Base-by-base conservation (phyloP, 2,329 filamentous ascomycete genomes). In the Scolecobasidium constrictum region DNA sequence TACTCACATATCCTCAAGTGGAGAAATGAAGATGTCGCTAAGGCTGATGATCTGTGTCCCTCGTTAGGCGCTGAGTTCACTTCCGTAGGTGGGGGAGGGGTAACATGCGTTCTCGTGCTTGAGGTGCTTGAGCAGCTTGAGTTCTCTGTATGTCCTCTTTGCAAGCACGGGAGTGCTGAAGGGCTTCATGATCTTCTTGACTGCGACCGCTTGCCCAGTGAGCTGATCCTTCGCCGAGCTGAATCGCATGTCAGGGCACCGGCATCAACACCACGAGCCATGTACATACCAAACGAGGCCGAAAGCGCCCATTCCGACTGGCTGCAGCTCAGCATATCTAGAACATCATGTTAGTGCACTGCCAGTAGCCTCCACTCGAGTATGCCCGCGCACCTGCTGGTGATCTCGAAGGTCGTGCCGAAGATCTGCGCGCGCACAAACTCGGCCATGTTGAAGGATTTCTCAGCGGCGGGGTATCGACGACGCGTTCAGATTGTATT, bases 121-220 rank as follows among this genome's bases (percentile, higher is more conserved):
- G 48, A 98, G 72, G 60, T 98, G 92, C 72, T 96, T 98, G 58
- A 98, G 72, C 49, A 98, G 77, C 72, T 96, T 98, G 60, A 98
- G 71, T 66, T 98, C 92, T 59, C 92, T 81, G 65, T 98, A 98
- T 52, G 92, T 98, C 60, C 92, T 78, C 73, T 98, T 98, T 46
- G 92, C 92, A 38, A 98, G 74, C 46, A 98, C 92, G 1, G 92
- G 88, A n/a, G 92, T 98, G 73, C 88, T 95, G 68, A 98, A 98
- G 7, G 92, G 92, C 73, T 96, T 98, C 90, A 98, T 96, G 60
- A 98, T 98, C 78, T 98, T 98, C 77, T 98, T 98, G 62, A 98
- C 88, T 46, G 92, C 92, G 48, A 98, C 92, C 66, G 88, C 87
- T 65, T 95, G 88, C 62, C 78, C 85, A 47, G 92, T 96, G 66